Conservation (phyloP, 139 green algal species). For the Chloropicon primus region DNA sequence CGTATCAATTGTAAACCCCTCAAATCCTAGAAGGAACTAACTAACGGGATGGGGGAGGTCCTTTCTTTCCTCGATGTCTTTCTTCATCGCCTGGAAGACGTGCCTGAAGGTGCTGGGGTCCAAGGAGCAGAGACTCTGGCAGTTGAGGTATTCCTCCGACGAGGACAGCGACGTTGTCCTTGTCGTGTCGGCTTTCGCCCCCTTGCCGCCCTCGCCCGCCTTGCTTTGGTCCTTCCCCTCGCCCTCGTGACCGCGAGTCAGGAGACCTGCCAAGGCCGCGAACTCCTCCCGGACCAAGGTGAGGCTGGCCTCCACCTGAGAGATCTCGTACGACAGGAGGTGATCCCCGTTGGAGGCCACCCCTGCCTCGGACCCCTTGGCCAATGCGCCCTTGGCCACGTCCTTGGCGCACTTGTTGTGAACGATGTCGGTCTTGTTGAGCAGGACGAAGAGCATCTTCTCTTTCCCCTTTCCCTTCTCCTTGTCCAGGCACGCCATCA, state of each 20-base stretch:
- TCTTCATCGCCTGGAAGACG: background rate
- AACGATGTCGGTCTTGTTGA: background rate
- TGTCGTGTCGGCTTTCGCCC: too few species aligned
- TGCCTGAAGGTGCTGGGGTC: background rate
- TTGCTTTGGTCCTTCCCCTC: background rate
- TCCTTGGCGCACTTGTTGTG: background rate
- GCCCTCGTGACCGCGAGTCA: too few species aligned
- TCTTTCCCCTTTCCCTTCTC: background rate
- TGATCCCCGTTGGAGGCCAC: too few species aligned
- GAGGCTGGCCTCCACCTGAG: background rate
- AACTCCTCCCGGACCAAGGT: background rate
- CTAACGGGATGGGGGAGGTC: too few species aligned
- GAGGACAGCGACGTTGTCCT: too few species aligned
- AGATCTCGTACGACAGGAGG: background rate
- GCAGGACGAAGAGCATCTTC: background rate
- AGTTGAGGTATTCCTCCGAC: background rate
- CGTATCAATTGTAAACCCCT: too few species aligned
- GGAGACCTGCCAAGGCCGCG: background rate
- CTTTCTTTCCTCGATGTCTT: too few species aligned
- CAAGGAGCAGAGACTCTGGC: background rate
- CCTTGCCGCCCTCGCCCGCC: too few species aligned
- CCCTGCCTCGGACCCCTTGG: background rate
- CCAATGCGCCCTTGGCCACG: too few species aligned
- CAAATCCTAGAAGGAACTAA: too few species aligned
- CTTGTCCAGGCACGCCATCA: background rate